Conservation (phyloP, 2,329 filamentous ascomycete species). For the Ophiostoma australiae region DNA sequence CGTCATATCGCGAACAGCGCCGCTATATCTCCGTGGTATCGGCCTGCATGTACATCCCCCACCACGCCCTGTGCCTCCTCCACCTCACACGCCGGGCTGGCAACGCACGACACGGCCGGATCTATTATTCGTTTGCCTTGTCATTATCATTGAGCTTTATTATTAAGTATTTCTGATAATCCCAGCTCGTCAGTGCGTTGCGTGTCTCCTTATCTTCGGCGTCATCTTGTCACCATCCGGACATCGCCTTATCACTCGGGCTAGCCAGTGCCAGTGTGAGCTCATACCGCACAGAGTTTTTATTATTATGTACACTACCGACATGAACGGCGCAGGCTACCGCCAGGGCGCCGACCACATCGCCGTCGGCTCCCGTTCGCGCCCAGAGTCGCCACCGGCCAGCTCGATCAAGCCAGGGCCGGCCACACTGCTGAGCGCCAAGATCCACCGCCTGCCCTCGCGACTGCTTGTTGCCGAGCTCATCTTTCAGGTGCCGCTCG, state of each 20-base stretch:
- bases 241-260: conserved; percentile 3
- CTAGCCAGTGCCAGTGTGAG: neutral
- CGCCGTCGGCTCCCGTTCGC: neutral
- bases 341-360: neutral
- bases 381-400: neutral
- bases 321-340: neutral
- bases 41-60: neutral
- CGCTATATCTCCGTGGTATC: conserved; percentile 4
- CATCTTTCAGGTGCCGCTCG: conserved; percentile 80
- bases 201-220: neutral
- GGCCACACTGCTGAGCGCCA: conserved; percentile 21
- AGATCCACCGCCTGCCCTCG: conserved; percentile 34
- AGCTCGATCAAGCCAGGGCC: conserved; percentile 11
- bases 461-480: conserved; percentile 73
- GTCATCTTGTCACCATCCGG: neutral
- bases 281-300: neutral
- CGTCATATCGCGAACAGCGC: neutral
- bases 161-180: neutral
- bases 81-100: neutral
- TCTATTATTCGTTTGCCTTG: neutral
- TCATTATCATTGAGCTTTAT: neutral
- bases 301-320: neutral
- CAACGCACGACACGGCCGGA: neutral
- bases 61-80: neutral
- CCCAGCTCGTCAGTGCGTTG: neutral